phyloP scores from a whole-genome alignment of 1,284 basidiomycete genomes.

The Trichosporon coremiiforme region DNA sequence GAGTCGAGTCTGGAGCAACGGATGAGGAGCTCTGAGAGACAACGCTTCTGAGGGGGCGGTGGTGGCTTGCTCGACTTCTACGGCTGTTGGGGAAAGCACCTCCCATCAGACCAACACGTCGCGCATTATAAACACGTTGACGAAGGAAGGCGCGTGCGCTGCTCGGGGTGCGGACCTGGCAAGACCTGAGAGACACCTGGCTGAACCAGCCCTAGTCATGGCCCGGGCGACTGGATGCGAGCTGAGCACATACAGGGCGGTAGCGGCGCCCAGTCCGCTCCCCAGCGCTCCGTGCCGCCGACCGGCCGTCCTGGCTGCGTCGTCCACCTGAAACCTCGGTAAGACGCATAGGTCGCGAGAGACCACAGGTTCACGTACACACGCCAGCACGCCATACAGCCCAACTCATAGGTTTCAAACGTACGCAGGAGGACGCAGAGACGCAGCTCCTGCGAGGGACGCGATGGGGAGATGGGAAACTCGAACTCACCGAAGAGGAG shows the following conservation, averaged over 20 bases:
- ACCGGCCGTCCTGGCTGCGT: not conserved
- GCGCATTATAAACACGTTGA: conserved; percentile 2
- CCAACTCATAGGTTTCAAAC: conserved; percentile 1
- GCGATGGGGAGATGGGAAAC: not conserved
- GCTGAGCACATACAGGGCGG: conserved; percentile 18
- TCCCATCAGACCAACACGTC: not conserved
- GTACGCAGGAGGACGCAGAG: conserved; percentile 5
- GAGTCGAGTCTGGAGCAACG: not conserved
- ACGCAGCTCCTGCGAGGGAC: not conserved
- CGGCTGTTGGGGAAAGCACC: not conserved
- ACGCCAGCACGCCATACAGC: not conserved
- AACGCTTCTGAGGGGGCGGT: not conserved
- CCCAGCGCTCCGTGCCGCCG: conserved; percentile 7
- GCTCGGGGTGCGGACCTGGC: not conserved
- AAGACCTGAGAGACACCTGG: not conserved
- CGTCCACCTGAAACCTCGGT: not conserved
- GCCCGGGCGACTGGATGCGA: conserved; percentile 11
- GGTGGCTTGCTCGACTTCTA: conserved; percentile 7
- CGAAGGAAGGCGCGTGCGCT: not conserved
- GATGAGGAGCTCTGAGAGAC: not conserved
- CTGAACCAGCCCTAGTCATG: not conserved
- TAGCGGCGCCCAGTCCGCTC: conserved; percentile 3
- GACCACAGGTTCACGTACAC: not conserved
- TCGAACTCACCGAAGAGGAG: conserved; percentile 10
- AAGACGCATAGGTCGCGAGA: not conserved